Conservation (phyloP, 1,284 basidiomycete genomes). For the Pseudozyma sp. region DNA sequence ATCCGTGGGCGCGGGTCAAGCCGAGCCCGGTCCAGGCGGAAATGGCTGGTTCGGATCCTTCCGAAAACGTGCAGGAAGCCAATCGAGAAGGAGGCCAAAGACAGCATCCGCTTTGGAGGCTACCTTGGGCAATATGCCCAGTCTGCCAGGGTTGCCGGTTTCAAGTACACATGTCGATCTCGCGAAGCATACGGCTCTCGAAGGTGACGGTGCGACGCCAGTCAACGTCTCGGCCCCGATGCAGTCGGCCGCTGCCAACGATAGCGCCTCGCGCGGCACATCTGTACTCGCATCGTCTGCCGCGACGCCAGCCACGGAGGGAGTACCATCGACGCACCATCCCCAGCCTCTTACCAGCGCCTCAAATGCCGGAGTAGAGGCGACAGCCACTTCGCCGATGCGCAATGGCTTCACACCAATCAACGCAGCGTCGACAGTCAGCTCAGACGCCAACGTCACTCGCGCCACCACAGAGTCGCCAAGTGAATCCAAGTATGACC, state of each 20-base stretch:
- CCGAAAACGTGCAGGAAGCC: constrained; percentile 43
- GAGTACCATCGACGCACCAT: constrained; percentile 8
- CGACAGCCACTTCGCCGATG: constrained; percentile 6
- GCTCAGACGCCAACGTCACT: constrained; percentile 1
- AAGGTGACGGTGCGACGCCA: constrained; percentile 14
- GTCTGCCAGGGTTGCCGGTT: constrained; percentile 7
- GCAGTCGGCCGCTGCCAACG: constrained; percentile 35
- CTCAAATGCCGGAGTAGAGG: constrained; percentile 1
- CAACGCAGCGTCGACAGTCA: constrained; percentile 3
- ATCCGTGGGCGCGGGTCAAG: constrained; percentile 10
- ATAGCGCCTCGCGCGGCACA: constrained; percentile 21
- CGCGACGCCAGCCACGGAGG: constrained; percentile 28
- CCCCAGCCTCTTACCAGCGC: neutral
- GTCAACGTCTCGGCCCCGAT: constrained; percentile 43
- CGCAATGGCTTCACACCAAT: constrained; percentile 13
- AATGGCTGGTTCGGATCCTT: constrained; percentile 54
- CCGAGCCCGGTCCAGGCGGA: constrained; percentile 20
- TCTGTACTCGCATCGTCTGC: constrained; percentile 13
- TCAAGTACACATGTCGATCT: constrained; percentile 19
- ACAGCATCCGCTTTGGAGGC: constrained; percentile 31
- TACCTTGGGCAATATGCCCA: neutral
- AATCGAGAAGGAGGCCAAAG: constrained; percentile 42
- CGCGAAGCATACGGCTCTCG: constrained; percentile 7
- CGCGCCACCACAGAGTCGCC: constrained; percentile 38
- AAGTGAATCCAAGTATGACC: constrained; percentile 34